A percentile compares a stretch with the other conserved stretches of the same genome.
Conservation (phyloP, 768 basidiomycete species). For the Sarcodon sp. region DNA sequence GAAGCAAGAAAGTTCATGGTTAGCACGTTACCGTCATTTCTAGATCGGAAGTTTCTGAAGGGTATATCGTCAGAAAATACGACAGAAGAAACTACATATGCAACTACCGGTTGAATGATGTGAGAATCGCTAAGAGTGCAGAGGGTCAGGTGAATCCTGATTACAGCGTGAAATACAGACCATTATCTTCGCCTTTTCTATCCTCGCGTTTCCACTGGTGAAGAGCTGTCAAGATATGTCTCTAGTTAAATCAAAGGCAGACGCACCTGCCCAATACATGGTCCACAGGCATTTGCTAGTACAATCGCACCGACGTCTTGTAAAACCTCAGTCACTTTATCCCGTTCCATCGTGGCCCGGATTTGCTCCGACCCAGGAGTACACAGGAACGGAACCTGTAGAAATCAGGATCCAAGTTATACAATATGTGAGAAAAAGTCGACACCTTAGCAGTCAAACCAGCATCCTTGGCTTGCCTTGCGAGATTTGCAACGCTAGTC, state of each 20-base stretch:
- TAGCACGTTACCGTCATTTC: conserved; percentile 89
- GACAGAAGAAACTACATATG: background rate
- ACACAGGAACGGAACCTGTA: conserved; percentile 70
- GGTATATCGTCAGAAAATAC: conserved; percentile 1
- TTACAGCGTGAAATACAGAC: conserved; percentile 25
- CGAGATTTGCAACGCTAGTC: conserved; percentile 89
- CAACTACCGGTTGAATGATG: conserved; percentile 84
- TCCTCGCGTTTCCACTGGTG: conserved; percentile 86
- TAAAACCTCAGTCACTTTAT: conserved; percentile 69
- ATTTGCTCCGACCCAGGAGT: conserved; percentile 94
- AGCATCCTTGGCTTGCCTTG: conserved; percentile 74
- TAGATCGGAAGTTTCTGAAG: conserved; percentile 70
- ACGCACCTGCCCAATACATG: conserved; percentile 88
- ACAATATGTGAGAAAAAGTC: background rate
- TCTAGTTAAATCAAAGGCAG: background rate
- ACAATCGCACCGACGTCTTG: conserved; percentile 90
- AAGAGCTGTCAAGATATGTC: background rate
- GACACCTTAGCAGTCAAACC: conserved; percentile 66
- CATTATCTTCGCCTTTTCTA: conserved; percentile 82
- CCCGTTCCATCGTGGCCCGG: conserved; percentile 93
- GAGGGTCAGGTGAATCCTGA: conserved; percentile 1
- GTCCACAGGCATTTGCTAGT: conserved; percentile 95
- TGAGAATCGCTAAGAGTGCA: conserved; percentile 63
- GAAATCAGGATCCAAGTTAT: background rate
- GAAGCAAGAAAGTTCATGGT: conserved; percentile 99